Percentiles rank a stretch among this genome's conserved stretches.
Conservation (phyloP, 1,284 basidiomycete species). For the Cutaneotrichosporon arboriforme region DNA sequence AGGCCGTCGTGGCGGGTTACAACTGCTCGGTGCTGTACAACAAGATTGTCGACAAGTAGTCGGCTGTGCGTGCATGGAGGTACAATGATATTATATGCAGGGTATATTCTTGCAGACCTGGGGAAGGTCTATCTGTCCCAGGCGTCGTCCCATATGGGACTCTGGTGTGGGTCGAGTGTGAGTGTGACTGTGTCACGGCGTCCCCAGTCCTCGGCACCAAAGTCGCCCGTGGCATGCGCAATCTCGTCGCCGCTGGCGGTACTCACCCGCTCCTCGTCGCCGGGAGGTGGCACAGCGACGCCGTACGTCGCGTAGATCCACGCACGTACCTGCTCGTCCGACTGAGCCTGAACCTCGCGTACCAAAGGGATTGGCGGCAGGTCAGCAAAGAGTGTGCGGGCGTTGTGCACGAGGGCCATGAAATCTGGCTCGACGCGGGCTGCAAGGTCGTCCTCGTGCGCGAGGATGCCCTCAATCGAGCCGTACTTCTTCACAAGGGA, state of each 20-base stretch:
- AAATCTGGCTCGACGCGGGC: conserved; percentile 26
- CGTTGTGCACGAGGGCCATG: conserved; percentile 35
- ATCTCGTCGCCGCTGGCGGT: not conserved
- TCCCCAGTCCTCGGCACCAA: not conserved
- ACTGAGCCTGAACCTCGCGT: not conserved
- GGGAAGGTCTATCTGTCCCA: too few species aligned
- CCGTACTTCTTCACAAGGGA: conserved; percentile 63
- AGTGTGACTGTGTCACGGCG: not conserved
- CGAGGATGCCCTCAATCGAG: conserved; percentile 66
- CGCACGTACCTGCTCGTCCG: not conserved
- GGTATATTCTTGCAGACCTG: not conserved
- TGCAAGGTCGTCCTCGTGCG: conserved; percentile 27
- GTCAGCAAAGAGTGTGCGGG: conserved; percentile 40
- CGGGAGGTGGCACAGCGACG: not conserved
- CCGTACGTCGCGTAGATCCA: not conserved
- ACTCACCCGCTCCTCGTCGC: too few species aligned
- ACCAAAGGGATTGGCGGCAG: conserved; percentile 29
- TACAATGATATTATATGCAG: conserved; percentile 1
- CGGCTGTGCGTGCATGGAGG: not conserved
- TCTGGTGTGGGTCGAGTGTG: not conserved
- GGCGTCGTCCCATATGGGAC: not conserved
- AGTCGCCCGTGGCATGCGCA: not conserved
- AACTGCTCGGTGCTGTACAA: conserved; percentile 68
- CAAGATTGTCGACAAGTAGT: conserved; percentile 51
- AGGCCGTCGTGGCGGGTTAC: conserved; percentile 55